Percentiles rank a stretch among this genome's conserved stretches.
Evolutionary conservation across 1,139 yeast genomes (phyloP).

Genomic region (Scheffersomyces cryptocercus): DNA sequence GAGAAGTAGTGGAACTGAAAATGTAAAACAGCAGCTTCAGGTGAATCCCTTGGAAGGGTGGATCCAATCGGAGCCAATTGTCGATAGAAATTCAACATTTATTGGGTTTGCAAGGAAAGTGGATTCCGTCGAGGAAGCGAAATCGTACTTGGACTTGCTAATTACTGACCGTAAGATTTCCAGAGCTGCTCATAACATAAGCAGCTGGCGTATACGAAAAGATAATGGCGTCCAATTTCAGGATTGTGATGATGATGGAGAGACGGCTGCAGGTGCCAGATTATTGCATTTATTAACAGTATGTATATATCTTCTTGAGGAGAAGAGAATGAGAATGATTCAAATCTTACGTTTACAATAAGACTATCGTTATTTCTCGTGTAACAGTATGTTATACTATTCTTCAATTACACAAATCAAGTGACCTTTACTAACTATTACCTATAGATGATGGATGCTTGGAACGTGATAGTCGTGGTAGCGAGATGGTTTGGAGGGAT

Average conservation of each 20-base stretch:
- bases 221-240: constrained; percentile 58
- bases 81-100: constrained; percentile 84
- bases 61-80: constrained; percentile 72
- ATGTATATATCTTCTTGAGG: constrained; percentile 18
- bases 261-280: constrained; percentile 93
- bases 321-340: neutral
- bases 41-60: constrained; percentile 63
- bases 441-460: constrained; percentile 65
- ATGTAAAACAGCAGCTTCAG: neutral
- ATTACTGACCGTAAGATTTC: constrained; percentile 66
- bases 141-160: constrained; percentile 49
- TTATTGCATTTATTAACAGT: constrained; percentile 75
- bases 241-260: constrained; percentile 97
- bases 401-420: neutral
- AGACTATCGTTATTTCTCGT: neutral
- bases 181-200: constrained; percentile 77
- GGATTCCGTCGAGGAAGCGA: constrained; percentile 64
- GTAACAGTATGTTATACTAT: neutral
- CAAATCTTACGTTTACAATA: neutral
- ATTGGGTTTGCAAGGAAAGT: constrained; percentile 73
- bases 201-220: constrained; percentile 76
- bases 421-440: constrained; percentile 23
- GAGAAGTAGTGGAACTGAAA: constrained; percentile 1
- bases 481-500: constrained; percentile 94
- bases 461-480: constrained; percentile 86